Conservation (phyloP, 192 early-diverging fungal genomes). For the Rhizophagus prolifer region DNA sequence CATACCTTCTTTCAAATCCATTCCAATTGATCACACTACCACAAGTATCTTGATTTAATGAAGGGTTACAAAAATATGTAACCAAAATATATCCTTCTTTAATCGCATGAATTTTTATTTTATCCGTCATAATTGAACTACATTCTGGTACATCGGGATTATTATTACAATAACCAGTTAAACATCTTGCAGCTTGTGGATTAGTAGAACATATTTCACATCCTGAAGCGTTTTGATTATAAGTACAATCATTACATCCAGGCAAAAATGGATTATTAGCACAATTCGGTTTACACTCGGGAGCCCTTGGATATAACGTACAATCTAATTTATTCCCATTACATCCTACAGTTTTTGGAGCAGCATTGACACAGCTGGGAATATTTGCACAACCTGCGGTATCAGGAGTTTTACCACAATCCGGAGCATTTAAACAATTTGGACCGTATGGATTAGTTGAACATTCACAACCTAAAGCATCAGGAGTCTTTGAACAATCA, state of each 20-base stretch:
- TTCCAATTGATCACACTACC: background rate
- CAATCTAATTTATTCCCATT: background rate
- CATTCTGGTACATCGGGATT: background rate
- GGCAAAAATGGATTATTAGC: background rate
- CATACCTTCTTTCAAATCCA: background rate
- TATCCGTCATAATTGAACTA: background rate
- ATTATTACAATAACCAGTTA: background rate
- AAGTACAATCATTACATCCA: background rate
- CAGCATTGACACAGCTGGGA: background rate
- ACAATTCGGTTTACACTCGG: background rate
- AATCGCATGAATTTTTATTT: background rate
- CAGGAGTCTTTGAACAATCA: background rate
- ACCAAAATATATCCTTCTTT: background rate
- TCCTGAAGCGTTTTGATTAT: background rate
- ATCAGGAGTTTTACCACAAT: background rate
- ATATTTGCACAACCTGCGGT: background rate
- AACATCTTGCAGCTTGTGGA: background rate
- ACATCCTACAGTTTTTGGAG: background rate
- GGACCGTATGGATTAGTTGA: background rate
- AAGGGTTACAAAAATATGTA: background rate
- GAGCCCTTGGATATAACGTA: background rate
- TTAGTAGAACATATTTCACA: background rate
- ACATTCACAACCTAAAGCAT: background rate
- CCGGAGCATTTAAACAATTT: background rate
- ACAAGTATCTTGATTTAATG: background rate